Base-by-base conservation (phyloP, 257 asterid genomes). In the Nicotiana paniculata region DNA sequence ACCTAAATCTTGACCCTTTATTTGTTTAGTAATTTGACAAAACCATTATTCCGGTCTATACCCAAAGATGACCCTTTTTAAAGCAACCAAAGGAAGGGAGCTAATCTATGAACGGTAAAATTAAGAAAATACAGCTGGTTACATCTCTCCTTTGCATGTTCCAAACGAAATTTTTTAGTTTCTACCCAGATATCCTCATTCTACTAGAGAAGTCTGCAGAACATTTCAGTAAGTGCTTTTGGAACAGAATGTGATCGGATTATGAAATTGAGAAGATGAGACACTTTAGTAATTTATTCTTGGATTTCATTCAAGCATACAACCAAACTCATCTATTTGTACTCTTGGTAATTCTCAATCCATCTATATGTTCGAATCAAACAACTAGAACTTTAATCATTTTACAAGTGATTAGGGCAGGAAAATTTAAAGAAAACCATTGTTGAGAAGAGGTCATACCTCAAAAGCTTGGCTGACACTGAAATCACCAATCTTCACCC, bases 391-490 rank as follows among this genome's bases (percentile, higher is more conserved):
- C 1, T 57, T 51, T 15, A 75, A 9, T 51, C 16, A 33, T 28
- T 15, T 48, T 24, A 75, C 37, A 75, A 51, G 79, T 7, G 21
- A 48, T 9, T 6, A 26, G 63, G 63, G 63, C 15, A 2, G 16
- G 24, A 75, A 75, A 72, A 46, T 72, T 11, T 6, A 12, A 21
- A 1, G 13, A 10, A 28, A 30, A 18, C 3, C 5, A 72, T 72
- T 12, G 37, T 24, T 72, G 79, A 46, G 79, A 9, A 10, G 1
- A 6, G 35, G 13, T 7, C 48, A 80, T 85, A 96, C 99, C 99
- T 96, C 99, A 76, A 91, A 91, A 85, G 91, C 96, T 89, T 95
- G 99, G 90, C 99, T 95, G 86, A 96, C 98, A 24, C 99, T 95
- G 86, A 95, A 96, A 89, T 96, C 99, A 57, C 94, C 98, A 77